A percentile compares a stretch with the other conserved stretches of the same genome.
phyloP scores from a whole-genome alignment of 345 rosid species.

The Salix purpurea region DNA sequence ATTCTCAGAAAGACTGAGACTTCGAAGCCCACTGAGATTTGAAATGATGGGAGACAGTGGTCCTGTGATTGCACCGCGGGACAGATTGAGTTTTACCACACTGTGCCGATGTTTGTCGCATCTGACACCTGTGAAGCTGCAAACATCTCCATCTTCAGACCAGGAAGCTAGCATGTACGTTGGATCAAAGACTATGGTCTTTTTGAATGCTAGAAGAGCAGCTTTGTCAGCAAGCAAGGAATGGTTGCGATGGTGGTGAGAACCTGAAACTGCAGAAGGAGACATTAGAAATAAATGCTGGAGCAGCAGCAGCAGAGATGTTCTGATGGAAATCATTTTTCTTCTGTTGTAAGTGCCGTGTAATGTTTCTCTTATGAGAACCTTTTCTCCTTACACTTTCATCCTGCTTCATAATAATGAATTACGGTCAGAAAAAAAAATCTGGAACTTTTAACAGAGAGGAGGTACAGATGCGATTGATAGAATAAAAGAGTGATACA shows the following conservation, averaged over 20 bases:
- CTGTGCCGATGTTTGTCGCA: conserved; percentile 34
- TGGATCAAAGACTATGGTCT: conserved; percentile 25
- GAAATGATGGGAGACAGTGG: conserved; percentile 38
- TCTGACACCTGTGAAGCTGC: conserved; percentile 39
- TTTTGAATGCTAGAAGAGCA: conserved; percentile 47
- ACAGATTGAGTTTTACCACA: conserved; percentile 27
- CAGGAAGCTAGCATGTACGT: conserved; percentile 35
- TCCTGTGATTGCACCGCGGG: conserved; percentile 22
- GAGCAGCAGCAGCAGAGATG: conserved; percentile 23
- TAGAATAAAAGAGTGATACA: background rate
- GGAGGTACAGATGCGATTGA: background rate
- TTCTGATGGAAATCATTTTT: conserved; percentile 21
- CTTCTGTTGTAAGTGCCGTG: background rate
- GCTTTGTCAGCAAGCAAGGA: conserved; percentile 40
- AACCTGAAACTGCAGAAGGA: conserved; percentile 10
- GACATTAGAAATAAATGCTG: conserved; percentile 14
- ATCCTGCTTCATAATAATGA: conserved; percentile 12
- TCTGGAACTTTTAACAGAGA: background rate
- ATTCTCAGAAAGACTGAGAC: conserved; percentile 28
- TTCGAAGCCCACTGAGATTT: conserved; percentile 42
- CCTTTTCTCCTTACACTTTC: background rate
- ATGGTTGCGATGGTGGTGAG: conserved; percentile 14
- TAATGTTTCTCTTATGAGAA: background rate
- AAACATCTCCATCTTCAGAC: conserved; percentile 33
- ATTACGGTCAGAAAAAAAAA: background rate